Conservation (phyloP, 352 stramenopile genomes). For the Phytophthora europaea region DNA sequence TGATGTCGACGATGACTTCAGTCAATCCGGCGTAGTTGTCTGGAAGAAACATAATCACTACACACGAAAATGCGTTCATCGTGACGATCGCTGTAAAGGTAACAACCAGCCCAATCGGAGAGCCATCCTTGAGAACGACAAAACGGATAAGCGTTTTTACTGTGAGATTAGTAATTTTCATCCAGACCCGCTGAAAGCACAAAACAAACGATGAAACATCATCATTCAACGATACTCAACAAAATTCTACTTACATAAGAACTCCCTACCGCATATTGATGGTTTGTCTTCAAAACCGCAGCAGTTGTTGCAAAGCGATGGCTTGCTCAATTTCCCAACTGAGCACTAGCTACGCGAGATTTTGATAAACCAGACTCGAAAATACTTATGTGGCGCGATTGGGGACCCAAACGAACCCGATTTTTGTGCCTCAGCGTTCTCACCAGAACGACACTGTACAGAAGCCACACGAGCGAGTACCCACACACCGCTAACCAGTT, state of each 20-base stretch:
- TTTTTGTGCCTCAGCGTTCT: not conserved
- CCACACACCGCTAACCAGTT: not conserved
- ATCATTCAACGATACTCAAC: not conserved
- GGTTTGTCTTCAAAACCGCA: not conserved
- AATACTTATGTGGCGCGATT: not conserved
- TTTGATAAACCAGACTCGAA: not conserved
- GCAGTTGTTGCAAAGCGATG: not conserved
- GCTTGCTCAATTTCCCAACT: not conserved
- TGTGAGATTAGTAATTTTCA: constrained; percentile 17
- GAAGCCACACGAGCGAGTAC: constrained; percentile 5
- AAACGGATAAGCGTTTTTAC: not conserved
- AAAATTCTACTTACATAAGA: not conserved
- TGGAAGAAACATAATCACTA: constrained; percentile 9
- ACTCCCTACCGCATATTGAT: not conserved
- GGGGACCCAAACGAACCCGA: not conserved
- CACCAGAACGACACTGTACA: constrained; percentile 4
- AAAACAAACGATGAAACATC: not conserved
- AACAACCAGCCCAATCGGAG: constrained; percentile 8
- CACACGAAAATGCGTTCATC: constrained; percentile 10
- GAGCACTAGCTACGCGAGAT: not conserved
- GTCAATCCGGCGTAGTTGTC: not conserved
- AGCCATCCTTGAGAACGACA: constrained; percentile 15
- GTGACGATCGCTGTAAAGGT: constrained; percentile 5
- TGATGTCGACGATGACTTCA: constrained; percentile 20
- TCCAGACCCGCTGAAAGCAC: not conserved